Evolutionary conservation across 345 rosid genomes (phyloP).

Genomic region (Passiflora organensis): DNA sequence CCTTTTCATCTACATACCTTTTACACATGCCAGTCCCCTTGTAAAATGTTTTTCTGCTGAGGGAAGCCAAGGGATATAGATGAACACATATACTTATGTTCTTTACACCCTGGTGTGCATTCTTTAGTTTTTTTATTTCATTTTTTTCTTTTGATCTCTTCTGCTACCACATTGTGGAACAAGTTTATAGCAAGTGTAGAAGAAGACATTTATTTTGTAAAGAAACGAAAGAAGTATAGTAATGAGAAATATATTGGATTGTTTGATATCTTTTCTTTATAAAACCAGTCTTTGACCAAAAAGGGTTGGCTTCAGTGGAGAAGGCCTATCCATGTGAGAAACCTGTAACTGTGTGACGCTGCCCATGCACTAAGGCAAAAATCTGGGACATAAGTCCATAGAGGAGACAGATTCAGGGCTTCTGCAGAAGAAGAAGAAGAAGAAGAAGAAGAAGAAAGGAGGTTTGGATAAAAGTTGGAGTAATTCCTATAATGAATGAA

Average conservation of each 20-base stretch:
- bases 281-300: too few relatives aligned
- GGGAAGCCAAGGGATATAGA: too few relatives aligned
- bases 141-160: slow-evolving; percentile 6
- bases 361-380: too few relatives aligned
- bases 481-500: slow-evolving; percentile 2
- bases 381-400: too few relatives aligned
- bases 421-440: too few relatives aligned
- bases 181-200: slow-evolving; percentile 15
- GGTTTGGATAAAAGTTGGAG: not conserved
- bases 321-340: too few relatives aligned
- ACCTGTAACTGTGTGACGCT: too few relatives aligned
- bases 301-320: too few relatives aligned
- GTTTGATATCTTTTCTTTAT: not conserved
- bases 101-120: slow-evolving; percentile 12
- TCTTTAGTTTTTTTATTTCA: slow-evolving; percentile 2
- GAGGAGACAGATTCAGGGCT: too few relatives aligned
- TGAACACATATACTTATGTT: too few relatives aligned
- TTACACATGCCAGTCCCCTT: slow-evolving; percentile 20
- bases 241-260: slow-evolving; percentile 13
- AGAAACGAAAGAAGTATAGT: slow-evolving; percentile 10
- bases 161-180: slow-evolving; percentile 18
- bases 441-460: too few relatives aligned
- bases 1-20: slow-evolving; percentile 3
- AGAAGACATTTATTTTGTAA: slow-evolving; percentile 16
- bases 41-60: slow-evolving; percentile 28